phyloP scores from a whole-genome alignment of 202 grass and related monocot genomes.

The Setaria viridis region DNA sequence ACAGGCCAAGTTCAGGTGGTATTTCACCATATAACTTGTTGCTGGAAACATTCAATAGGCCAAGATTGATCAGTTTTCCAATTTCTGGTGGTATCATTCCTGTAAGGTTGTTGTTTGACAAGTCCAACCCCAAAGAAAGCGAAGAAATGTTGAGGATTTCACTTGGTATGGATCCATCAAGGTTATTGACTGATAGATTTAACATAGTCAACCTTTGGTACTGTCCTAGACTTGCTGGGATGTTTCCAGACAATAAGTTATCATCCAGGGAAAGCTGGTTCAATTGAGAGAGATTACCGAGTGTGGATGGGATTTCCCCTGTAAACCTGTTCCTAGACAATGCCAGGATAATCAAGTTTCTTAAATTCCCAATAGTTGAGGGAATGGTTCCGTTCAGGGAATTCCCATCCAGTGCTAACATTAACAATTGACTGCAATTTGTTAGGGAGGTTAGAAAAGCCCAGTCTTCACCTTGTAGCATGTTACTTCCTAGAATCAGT shows the following conservation, averaged over 20 bases:
- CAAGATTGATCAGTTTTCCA: conserved; percentile 35
- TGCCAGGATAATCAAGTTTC: conserved; percentile 7
- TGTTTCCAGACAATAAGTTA: conserved; percentile 38
- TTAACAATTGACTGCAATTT: conserved; percentile 45
- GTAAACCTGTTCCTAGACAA: conserved; percentile 44
- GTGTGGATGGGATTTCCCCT: conserved; percentile 38
- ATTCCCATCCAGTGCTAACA: conserved; percentile 23
- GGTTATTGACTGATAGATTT: conserved; percentile 50
- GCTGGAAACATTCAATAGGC: conserved; percentile 12
- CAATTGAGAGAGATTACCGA: conserved; percentile 38
- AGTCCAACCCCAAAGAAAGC: conserved; percentile 37
- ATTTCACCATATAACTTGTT: conserved; percentile 18
- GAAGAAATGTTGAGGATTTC: conserved; percentile 23
- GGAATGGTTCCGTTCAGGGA: conserved; percentile 39
- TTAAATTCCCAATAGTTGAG: conserved; percentile 34
- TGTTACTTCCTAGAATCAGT: conserved; percentile 43
- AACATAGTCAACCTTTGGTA: conserved; percentile 34
- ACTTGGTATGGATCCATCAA: conserved; percentile 51
- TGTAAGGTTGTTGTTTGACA: conserved; percentile 55
- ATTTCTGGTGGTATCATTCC: conserved; percentile 40
- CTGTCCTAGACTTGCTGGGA: conserved; percentile 44
- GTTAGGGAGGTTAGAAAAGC: conserved; percentile 49
- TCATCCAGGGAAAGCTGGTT: conserved; percentile 31
- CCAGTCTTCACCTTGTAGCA: conserved; percentile 35
- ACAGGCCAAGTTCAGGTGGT: background rate